These are phyloP conservation scores for Penicillium sp. DNA, from an alignment of 2,329 filamentous ascomycete genomes.

Conservation along the genomic window DNA sequence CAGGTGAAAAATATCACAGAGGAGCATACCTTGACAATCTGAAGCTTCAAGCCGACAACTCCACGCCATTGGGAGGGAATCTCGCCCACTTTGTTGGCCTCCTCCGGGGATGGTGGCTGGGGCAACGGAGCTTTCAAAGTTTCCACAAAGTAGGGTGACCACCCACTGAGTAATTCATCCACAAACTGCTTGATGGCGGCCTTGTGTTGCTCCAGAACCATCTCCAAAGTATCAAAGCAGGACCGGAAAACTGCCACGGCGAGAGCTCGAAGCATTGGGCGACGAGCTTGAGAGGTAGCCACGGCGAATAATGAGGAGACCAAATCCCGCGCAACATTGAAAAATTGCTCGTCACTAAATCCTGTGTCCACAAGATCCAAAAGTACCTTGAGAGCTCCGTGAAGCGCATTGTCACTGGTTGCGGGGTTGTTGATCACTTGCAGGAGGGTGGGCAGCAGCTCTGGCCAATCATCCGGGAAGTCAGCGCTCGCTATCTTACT, in stretches of 20 bases:
- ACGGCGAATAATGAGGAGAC: constrained; percentile 78
- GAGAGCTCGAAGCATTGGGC: constrained; percentile 70
- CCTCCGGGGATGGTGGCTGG: constrained; percentile 48
- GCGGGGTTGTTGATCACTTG: constrained; percentile 60
- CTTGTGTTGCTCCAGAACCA: constrained; percentile 91
- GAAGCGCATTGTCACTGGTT: constrained; percentile 72
- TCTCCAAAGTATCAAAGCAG: constrained; percentile 92
- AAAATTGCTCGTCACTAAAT: constrained; percentile 92
- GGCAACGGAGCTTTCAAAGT: constrained; percentile 71
- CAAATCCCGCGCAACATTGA: constrained; percentile 77
- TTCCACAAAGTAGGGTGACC: constrained; percentile 83
- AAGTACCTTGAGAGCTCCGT: constrained; percentile 83
- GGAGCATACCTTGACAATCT: constrained; percentile 68
- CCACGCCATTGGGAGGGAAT: constrained; percentile 68
- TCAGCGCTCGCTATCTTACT: constrained; percentile 92
- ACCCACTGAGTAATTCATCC: constrained; percentile 72
- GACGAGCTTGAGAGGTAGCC: constrained; percentile 67
- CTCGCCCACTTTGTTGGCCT: constrained; percentile 51
- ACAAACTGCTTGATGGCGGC: constrained; percentile 81
- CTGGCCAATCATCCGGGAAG: constrained; percentile 94
- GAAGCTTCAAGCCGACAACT: constrained; percentile 78
- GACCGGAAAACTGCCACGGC: constrained; percentile 84
- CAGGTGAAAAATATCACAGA: not conserved
- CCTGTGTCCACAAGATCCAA: constrained; percentile 88
- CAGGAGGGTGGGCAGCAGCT: constrained; percentile 73